Evolutionary conservation across 768 basidiomycete genomes (phyloP), one percentile per base, ranked within the genome.

Genomic region (Leucogyrophana mollusca): DNA sequence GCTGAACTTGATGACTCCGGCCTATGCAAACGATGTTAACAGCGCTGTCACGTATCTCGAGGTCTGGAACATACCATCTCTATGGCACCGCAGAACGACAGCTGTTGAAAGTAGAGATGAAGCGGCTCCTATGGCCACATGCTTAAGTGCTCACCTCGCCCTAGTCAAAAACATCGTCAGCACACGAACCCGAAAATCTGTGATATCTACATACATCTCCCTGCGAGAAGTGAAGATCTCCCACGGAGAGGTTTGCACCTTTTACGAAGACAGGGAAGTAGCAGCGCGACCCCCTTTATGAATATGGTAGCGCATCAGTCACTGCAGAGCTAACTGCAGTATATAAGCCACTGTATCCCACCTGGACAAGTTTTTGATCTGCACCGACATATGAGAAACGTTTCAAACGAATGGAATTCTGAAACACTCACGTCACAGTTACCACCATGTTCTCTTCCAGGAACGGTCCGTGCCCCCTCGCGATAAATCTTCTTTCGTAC

Each of bases 351-450:
- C n/a, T n/a, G n/a, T 22, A 17, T 23, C 42, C 5, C 54, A 79
- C 78, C 69, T 74, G n/a, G 83, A 86, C 35, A 88, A 59, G 56
- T 86, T 85, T 65, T 87, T 88, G 62, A 88, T 87, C 84, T 87
- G 61, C 47, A 49, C 13, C 13, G 27, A 30, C 6, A 13, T 13
- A 30, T 30, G 27, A 30, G 27, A 7, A 35, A 2, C 10, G 9
- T 10, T 16, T 43, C 21, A 38, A 34, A 16, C 49, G 17, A 35
- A 33, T 39, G 20, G 10, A 8, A 18, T 25, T 36, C 23, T 0
- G 5, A 23, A 33, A 33, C 20, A 37, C 51, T 71, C 73, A 78
- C 85, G 65, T 87, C 84, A 56, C 84, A 86, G 49, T 87, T 86
- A 22, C 87, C 87, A 14, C 87, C 87, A 60, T 89, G 85, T 59